Base-by-base conservation (phyloP, 1,284 basidiomycete species). In the Cryptococcus maquisensis region DNA sequence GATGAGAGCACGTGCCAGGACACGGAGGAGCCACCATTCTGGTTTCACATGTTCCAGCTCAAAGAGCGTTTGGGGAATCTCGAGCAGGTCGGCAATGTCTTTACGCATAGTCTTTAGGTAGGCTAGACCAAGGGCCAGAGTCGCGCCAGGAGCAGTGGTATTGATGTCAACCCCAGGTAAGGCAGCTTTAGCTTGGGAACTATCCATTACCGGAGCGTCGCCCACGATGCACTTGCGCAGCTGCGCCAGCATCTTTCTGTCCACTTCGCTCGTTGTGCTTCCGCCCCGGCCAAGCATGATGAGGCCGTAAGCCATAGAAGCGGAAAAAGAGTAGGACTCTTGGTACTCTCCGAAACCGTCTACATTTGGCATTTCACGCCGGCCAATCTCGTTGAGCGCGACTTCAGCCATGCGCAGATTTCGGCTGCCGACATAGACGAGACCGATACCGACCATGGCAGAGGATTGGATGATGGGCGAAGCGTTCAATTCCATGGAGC, bases 371-470 rank as follows among this genome's bases (percentile, higher is more conserved):
- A 94, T 81, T 64, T 90, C 86, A 54, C 79, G 81, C 20, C 88
- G 81, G 50, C 85, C 85, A 59, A 98, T 87, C 72, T 98, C 90
- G 48, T 81, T 81, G 16, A 98, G 79, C 63, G 93, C 87, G 4
- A 91, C 85, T 69, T 98, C 93, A 0, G 93, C 94, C 83, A 96
- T 93, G 26, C 88, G 85, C 41, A 91, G 80, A 66, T 95, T 87
- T 64, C 86, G 86, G 6, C 87, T 90, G 9, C 89, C 93, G 52
- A 93, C 82, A 75, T 95, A 94, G 7, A 98, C 79, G 4, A 98
- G 80, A 0, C 96, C 96, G 24, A 98, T 83, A 2, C 91, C 90
- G 20, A 91, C 81, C 12, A 98, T 77, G 4, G 91, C 92, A 1
- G 94, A 87, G 0, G 90, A 85, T 73, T 98, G 96, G 0, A 90